Conservation (phyloP, 352 stramenopile genomes). For the Globisporangium apiculatum region DNA sequence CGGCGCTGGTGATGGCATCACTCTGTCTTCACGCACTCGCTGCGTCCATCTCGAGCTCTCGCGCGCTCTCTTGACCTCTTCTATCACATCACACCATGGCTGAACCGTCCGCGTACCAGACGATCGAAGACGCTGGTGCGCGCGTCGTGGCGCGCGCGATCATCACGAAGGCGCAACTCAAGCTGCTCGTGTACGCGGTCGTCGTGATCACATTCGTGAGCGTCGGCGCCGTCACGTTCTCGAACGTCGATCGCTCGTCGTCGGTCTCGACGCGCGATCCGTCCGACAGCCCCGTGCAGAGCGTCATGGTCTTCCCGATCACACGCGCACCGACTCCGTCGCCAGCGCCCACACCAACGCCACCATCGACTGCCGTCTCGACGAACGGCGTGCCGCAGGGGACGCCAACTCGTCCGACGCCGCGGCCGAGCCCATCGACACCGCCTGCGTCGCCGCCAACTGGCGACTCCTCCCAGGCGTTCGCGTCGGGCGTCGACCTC, state of each 20-base stretch:
- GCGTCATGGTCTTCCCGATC: neutral
- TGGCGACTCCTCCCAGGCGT: conserved; percentile 4
- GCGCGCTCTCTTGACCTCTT: no score
- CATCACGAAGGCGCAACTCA: conserved; percentile 8
- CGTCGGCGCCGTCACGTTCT: conserved; percentile 9
- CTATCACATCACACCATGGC: neutral
- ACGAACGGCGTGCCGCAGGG: neutral
- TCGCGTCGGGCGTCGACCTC: neutral
- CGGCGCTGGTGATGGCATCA: no score
- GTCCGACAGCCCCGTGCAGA: conserved; percentile 6
- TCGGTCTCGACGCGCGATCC: neutral
- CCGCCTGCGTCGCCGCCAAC: neutral
- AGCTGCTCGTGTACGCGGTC: conserved; percentile 9
- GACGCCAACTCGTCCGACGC: conserved; percentile 1
- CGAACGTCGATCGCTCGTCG: neutral
- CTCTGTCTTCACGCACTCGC: conserved; percentile 9
- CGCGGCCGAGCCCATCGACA: neutral
- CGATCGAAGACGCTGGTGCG: conserved; percentile 2
- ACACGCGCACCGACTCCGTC: conserved; percentile 1
- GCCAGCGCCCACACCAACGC: conserved; percentile 2
- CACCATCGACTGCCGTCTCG: neutral
- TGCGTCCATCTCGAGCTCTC: conserved; percentile 4
- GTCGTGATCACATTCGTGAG: conserved; percentile 12
- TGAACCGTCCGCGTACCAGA: conserved; percentile 11
- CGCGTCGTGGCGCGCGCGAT: conserved; percentile 4